Evolutionary conservation across 2,329 filamentous ascomycete species (phyloP), one percentile per base, ranked within the genome.

Genomic region (Myriosclerotinia duriaeana): DNA sequence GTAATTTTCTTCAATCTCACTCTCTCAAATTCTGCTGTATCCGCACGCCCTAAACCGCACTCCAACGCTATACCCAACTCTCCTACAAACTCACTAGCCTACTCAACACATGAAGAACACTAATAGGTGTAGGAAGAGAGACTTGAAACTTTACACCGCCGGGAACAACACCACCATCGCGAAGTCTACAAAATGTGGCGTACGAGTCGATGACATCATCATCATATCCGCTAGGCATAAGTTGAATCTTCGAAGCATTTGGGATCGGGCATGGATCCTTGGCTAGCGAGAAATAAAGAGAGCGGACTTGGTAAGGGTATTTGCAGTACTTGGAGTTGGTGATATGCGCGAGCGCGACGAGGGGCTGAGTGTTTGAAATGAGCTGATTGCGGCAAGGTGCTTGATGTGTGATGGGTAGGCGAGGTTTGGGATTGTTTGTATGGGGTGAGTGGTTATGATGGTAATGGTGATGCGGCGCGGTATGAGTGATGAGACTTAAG

Each of bases 51-150:
- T 69, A 77, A 71, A 8, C 80, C 79, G 69, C 79, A 82, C 66
- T 81, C 80, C 0, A 78, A 80, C 17, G 75, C 73, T 17, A 81
- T 72, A 2, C 79, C 79, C 72, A 81, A 81, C 3, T 71, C 67
- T 2, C 70, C 64, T 22, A 76, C 65, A 53, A 74, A 63, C 40
- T 71, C 69, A 44, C 74, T 73, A 22, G 73, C 68, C 1, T 69
- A 66, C 30, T 68, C 62, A 3, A 46, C 7, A 62, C 52, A 11
- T 60, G 44, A 15, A 75, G 64, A 11, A 70, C 67, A 60, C 74
- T 73, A 2, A 72, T 30, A 15, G 76, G 75, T 34, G 68, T 74
- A 20, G 77, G 76, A 7, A 78, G 68, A 5, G 62, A 76, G 65
- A 78, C 76, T 65, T 78, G 77, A 50, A 78, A 78, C 9, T 71